These are phyloP conservation scores for Exophiala aquamarina DNA, from an alignment of 2,329 filamentous ascomycete genomes.

Conservation along the genomic window DNA sequence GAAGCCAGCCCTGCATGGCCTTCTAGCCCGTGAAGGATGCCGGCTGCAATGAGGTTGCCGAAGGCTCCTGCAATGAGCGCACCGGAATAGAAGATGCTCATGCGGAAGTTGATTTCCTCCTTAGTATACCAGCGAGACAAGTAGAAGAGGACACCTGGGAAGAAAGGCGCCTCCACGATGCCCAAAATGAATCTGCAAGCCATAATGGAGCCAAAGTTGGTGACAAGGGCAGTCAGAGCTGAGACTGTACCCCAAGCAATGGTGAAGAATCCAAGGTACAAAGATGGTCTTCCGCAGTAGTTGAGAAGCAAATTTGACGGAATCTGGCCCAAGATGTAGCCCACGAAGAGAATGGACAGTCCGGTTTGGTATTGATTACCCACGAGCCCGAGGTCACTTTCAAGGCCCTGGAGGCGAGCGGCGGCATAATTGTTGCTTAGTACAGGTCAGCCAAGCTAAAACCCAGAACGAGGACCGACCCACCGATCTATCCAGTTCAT, in stretches of 20 bases:
- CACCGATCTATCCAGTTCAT: slow-evolving; percentile 34
- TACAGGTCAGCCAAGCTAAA: too few relatives aligned
- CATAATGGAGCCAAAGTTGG: background rate
- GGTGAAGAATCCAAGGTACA: slow-evolving; percentile 46
- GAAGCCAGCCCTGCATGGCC: slow-evolving; percentile 36
- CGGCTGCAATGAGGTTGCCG: slow-evolving; percentile 54
- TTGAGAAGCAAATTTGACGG: slow-evolving; percentile 34
- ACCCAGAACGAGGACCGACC: too few relatives aligned
- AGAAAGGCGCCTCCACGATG: slow-evolving; percentile 51
- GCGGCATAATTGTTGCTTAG: slow-evolving; percentile 50
- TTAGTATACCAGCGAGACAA: slow-evolving; percentile 56
- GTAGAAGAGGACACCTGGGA: slow-evolving; percentile 50
- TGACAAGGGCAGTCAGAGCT: too few relatives aligned
- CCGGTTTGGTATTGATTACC: slow-evolving; percentile 27
- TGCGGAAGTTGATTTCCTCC: slow-evolving; percentile 49
- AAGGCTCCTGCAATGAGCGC: slow-evolving; percentile 52
- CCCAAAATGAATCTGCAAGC: too few relatives aligned
- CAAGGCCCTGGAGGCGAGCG: slow-evolving; percentile 43
- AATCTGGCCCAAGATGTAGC: slow-evolving; percentile 60
- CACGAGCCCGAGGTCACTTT: slow-evolving; percentile 35
- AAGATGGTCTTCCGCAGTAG: slow-evolving; percentile 42
- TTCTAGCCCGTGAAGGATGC: slow-evolving; percentile 44
- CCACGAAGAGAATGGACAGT: slow-evolving; percentile 40
- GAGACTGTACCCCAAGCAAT: slow-evolving; percentile 40
- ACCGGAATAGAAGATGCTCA: slow-evolving; percentile 54